Conservation (phyloP, 257 asterid species). For the Fraxinus quadrangulata region DNA sequence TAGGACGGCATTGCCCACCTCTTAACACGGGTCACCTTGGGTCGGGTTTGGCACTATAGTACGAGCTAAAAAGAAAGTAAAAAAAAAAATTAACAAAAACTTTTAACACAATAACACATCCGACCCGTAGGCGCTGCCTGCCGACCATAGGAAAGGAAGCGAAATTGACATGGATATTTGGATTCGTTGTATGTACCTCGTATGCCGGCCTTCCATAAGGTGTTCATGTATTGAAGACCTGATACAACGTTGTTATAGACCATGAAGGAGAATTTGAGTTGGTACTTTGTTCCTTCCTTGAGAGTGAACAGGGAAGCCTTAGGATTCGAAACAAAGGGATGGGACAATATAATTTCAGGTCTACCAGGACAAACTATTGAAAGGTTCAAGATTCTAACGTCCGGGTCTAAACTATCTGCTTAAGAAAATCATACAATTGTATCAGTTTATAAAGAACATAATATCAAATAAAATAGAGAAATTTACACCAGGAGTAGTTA, state of each 20-base stretch:
- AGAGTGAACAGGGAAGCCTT: conserved; percentile 57
- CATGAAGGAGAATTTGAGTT: conserved; percentile 45
- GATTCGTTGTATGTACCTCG: conserved; percentile 37
- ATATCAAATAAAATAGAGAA: background rate
- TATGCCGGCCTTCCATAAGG: conserved; percentile 57
- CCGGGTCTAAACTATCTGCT: conserved; percentile 28
- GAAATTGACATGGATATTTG: too few species aligned
- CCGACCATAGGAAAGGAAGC: too few species aligned
- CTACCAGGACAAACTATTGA: conserved; percentile 49
- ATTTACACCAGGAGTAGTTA: background rate
- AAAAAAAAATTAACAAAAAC: too few species aligned
- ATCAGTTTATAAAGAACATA: background rate
- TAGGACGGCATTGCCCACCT: too few species aligned
- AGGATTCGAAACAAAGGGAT: conserved; percentile 54
- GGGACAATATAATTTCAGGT: conserved; percentile 40
- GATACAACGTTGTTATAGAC: conserved; percentile 49
- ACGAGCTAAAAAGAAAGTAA: too few species aligned
- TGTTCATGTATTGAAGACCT: conserved; percentile 55
- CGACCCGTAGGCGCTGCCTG: too few species aligned
- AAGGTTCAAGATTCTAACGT: conserved; percentile 39
- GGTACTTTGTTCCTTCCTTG: conserved; percentile 54
- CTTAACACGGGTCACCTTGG: too few species aligned
- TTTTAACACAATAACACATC: too few species aligned
- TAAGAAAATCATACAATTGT: background rate
- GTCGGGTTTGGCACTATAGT: too few species aligned